Conservation (phyloP, 257 asterid species). For the Osmanthus fragrans region DNA sequence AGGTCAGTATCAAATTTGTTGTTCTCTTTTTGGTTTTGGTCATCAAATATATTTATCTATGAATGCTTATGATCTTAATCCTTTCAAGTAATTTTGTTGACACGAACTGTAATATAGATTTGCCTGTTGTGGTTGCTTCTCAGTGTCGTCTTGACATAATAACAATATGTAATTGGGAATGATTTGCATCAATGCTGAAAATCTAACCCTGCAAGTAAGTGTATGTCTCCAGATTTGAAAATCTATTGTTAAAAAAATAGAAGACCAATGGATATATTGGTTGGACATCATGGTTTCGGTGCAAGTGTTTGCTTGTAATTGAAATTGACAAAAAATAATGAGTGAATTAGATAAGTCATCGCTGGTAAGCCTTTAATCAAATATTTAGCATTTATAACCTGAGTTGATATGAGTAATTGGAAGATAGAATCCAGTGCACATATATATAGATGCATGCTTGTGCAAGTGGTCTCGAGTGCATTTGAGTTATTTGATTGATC, state of each 20-base stretch:
- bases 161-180: background rate
- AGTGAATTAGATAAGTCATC: background rate
- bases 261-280: background rate
- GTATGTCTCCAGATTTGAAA: background rate
- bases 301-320: background rate
- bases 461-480: too few relatives aligned
- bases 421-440: too few relatives aligned
- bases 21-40: background rate
- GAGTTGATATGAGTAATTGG: too few relatives aligned
- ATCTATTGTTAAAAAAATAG: background rate
- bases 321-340: background rate
- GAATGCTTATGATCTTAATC: background rate
- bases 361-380: background rate
- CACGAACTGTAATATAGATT: background rate
- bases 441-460: background rate
- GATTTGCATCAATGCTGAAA: background rate
- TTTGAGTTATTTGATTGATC: background rate
- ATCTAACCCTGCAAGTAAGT: background rate
- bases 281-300: background rate
- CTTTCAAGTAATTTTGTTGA: conserved; percentile 2
- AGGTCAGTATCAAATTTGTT: conserved; percentile 40
- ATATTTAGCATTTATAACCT: too few relatives aligned
- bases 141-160: background rate
- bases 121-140: background rate
- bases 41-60: conserved; percentile 5